A percentile compares a stretch with the other conserved stretches of the same genome.
These are phyloP conservation scores for Hsuehochloa calcarea DNA, from an alignment of 176 grass and related monocot species.

Conservation along the genomic window DNA sequence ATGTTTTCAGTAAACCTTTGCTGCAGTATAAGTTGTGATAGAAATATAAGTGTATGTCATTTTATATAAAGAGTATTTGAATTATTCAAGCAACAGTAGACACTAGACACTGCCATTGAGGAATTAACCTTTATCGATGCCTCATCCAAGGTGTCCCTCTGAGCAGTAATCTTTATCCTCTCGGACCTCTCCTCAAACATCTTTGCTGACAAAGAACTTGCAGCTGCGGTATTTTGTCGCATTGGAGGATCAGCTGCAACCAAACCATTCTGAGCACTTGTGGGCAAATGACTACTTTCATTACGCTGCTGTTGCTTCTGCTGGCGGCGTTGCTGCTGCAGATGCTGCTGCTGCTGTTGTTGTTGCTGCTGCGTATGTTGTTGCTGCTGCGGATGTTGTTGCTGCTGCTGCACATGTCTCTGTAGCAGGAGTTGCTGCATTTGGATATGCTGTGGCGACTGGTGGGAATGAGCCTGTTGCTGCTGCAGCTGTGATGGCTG, in stretches of 20 bases:
- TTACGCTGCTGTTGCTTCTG: conserved; percentile 50
- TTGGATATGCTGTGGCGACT: conserved; percentile 47
- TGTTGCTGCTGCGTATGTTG: conserved; percentile 43
- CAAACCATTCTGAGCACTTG: conserved; percentile 44
- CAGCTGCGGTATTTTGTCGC: conserved; percentile 36
- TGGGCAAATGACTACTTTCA: conserved; percentile 36
- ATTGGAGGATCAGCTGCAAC: conserved; percentile 36
- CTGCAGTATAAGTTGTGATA: conserved; percentile 32
- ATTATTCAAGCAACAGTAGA: conserved; percentile 6
- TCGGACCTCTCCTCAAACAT: conserved; percentile 40
- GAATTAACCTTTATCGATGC: conserved; percentile 49
- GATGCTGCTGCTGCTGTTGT: conserved; percentile 19
- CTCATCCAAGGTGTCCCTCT: conserved; percentile 51
- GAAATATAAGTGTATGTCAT: background rate
- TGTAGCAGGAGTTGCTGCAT: conserved; percentile 54
- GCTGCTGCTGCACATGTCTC: conserved; percentile 8
- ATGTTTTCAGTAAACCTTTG: conserved; percentile 50
- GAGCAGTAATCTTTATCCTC: conserved; percentile 49
- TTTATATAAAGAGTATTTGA: background rate
- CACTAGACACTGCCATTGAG: background rate
- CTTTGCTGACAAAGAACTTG: conserved; percentile 56
- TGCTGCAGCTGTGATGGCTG: conserved; percentile 36
- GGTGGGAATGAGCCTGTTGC: conserved; percentile 37
- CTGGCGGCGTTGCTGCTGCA: conserved; percentile 27
- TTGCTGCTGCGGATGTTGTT: conserved; percentile 30